Percentiles rank a stretch among this genome's conserved stretches.
Conservation (phyloP, 345 rosid genomes). For the Salix exigua region DNA sequence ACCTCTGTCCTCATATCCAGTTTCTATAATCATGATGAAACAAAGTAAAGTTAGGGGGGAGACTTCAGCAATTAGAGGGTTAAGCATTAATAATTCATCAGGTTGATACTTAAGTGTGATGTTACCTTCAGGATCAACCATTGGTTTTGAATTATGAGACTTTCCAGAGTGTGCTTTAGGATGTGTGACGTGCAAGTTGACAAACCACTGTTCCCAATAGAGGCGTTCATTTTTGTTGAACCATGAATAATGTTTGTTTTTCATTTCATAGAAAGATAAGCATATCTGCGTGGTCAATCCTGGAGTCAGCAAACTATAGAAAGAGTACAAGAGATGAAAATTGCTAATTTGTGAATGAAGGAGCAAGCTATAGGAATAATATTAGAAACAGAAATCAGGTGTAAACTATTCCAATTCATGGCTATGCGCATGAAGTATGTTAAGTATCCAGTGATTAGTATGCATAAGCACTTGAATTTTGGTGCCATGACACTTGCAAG, state of each 20-base stretch:
- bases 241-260: slow-evolving; percentile 84
- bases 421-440: not conserved
- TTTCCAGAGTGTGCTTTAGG: slow-evolving; percentile 52
- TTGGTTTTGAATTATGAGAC: slow-evolving; percentile 58
- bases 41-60: not conserved
- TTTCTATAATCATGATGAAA: slow-evolving; percentile 34
- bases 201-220: slow-evolving; percentile 89
- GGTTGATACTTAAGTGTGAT: not conserved
- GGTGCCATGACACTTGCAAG: not conserved
- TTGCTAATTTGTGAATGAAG: not conserved
- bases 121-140: slow-evolving; percentile 69
- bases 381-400: not conserved
- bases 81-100: not conserved
- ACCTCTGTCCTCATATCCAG: slow-evolving; percentile 54
- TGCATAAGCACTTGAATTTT: not conserved
- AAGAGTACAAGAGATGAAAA: not conserved
- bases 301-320: slow-evolving; percentile 1
- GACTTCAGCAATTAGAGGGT: not conserved
- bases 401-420: not conserved
- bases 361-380: not conserved
- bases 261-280: slow-evolving; percentile 84
- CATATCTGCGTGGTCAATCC: slow-evolving; percentile 55
- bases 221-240: slow-evolving; percentile 68
- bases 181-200: slow-evolving; percentile 78
- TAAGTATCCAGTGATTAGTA: not conserved